These are phyloP conservation scores for Tieghemostelium lacteum DNA, from an alignment of 78 protist species.

Conservation along the genomic window DNA sequence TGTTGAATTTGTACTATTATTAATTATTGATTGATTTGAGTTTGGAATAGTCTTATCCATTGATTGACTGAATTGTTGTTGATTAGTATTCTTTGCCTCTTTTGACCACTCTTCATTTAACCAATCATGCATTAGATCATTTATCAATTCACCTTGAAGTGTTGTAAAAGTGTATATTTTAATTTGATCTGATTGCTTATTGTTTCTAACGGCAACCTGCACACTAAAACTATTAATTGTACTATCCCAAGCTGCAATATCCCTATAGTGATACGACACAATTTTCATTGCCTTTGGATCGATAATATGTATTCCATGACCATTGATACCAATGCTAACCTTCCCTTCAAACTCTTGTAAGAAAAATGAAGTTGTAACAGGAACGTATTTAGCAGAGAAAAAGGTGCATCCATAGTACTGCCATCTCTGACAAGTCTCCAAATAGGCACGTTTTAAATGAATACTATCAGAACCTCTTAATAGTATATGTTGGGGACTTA, in stretches of 20 bases:
- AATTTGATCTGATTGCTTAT: neutral
- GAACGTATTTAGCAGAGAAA: slow-evolving; percentile 51
- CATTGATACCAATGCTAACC: slow-evolving; percentile 61
- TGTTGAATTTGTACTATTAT: too few species aligned
- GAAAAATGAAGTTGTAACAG: slow-evolving; percentile 45
- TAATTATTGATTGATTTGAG: too few species aligned
- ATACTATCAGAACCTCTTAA: slow-evolving; percentile 47
- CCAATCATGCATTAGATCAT: slow-evolving; percentile 63
- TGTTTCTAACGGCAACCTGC: neutral
- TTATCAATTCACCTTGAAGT: slow-evolving; percentile 46
- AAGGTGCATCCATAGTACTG: slow-evolving; percentile 52
- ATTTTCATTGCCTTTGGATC: slow-evolving; percentile 79
- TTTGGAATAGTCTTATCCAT: too few species aligned
- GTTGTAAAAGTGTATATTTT: slow-evolving; percentile 61
- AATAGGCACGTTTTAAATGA: slow-evolving; percentile 31
- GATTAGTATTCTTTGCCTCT: neutral
- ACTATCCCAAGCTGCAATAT: slow-evolving; percentile 62
- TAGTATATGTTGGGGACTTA: slow-evolving; percentile 39
- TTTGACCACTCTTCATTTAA: slow-evolving; percentile 29
- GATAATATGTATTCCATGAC: slow-evolving; percentile 57
- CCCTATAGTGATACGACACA: slow-evolving; percentile 50
- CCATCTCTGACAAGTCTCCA: slow-evolving; percentile 78
- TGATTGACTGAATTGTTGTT: too few species aligned
- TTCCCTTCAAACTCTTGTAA: slow-evolving; percentile 68
- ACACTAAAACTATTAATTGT: slow-evolving; percentile 22